phyloP scores from a whole-genome alignment of 495 filamentous ascomycete genomes.

The Xylaria flabelliformis region DNA sequence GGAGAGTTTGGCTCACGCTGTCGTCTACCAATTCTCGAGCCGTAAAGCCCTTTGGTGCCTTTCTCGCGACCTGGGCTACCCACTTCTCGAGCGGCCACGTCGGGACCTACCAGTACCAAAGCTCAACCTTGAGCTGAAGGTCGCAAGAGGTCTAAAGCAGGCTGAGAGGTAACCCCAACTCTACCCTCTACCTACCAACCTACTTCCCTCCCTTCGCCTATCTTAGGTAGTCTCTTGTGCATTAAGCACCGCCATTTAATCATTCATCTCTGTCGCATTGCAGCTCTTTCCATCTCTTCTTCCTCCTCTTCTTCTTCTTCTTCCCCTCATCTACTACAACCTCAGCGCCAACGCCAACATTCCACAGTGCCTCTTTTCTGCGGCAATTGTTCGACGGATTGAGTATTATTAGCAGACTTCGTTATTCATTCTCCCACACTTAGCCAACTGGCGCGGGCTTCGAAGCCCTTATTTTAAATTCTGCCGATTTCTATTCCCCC shows the following conservation, averaged over 20 bases:
- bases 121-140: conserved; percentile 17
- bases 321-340: conserved; percentile 18
- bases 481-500: neutral
- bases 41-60: neutral
- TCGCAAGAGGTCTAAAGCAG: conserved; percentile 6
- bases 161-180: conserved; percentile 26
- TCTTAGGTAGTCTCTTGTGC: conserved; percentile 5
- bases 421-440: neutral
- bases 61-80: neutral
- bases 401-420: neutral
- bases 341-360: conserved; percentile 8
- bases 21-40: neutral
- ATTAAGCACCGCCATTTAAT: conserved; percentile 29
- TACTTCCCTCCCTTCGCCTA: neutral
- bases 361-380: neutral
- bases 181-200: conserved; percentile 3
- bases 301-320: conserved; percentile 24
- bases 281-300: conserved; percentile 31
- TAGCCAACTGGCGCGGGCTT: neutral
- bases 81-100: neutral
- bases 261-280: conserved; percentile 28
- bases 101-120: neutral
- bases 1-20: neutral
- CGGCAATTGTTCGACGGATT: neutral
- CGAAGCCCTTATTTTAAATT: neutral